These are phyloP conservation scores for Pythium pectinolyticum DNA, from an alignment of 352 stramenopile genomes.

Conservation along the genomic window DNA sequence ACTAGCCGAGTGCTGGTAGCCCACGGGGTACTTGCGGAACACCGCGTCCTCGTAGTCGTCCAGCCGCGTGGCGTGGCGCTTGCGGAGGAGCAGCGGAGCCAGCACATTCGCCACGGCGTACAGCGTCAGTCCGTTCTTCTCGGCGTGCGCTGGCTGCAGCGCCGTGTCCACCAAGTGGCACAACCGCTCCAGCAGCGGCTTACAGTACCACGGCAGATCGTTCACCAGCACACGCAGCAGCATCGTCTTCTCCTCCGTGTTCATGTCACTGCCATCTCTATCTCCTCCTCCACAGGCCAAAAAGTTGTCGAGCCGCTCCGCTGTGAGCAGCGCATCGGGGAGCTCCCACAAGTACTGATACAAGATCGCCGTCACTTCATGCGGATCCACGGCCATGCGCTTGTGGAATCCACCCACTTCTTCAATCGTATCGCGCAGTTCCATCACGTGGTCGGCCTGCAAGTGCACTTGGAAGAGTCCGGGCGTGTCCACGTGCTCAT, in stretches of 20 bases:
- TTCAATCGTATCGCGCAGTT: constrained; percentile 79
- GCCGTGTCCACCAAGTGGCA: constrained; percentile 65
- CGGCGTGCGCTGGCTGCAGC: constrained; percentile 51
- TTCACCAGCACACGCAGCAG: constrained; percentile 74
- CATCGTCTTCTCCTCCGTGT: constrained; percentile 53
- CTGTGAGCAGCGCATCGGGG: constrained; percentile 72
- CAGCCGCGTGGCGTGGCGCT: constrained; percentile 51
- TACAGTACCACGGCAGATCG: constrained; percentile 79
- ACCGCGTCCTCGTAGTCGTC: constrained; percentile 70
- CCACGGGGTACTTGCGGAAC: constrained; percentile 73
- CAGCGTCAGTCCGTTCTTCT: constrained; percentile 72
- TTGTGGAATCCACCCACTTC: constrained; percentile 82
- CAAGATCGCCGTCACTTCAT: constrained; percentile 77
- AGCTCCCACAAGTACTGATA: constrained; percentile 86
- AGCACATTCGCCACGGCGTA: constrained; percentile 65
- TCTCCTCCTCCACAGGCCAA: constrained; percentile 43
- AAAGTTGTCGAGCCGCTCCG: constrained; percentile 72
- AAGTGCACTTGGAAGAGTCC: constrained; percentile 83
- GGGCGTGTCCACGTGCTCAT: constrained; percentile 71
- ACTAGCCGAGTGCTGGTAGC: constrained; percentile 50
- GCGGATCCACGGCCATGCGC: constrained; percentile 76
- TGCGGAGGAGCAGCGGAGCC: constrained; percentile 64
- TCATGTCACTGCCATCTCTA: constrained; percentile 31
- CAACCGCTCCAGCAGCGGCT: constrained; percentile 70
- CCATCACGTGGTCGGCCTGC: constrained; percentile 71